Percentiles rank a stretch among this genome's conserved stretches.
Evolutionary conservation across 1,284 basidiomycete genomes (phyloP).

Genomic region (Polyporus tsugae): DNA sequence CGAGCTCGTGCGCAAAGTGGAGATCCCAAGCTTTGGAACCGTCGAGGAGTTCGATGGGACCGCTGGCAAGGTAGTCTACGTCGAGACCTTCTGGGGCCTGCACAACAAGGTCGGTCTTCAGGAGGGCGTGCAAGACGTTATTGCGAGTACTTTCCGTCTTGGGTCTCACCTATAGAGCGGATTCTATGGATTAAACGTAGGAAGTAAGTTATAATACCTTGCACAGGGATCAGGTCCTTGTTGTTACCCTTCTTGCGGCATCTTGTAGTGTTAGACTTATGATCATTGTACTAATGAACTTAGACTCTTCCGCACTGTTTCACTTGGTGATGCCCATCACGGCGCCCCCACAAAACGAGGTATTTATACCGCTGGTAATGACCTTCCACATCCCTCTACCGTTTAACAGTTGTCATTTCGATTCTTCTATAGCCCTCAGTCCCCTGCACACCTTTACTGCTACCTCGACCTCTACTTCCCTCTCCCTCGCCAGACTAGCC

Average conservation of each 20-base stretch:
- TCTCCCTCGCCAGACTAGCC: background rate
- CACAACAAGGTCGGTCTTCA: slow-evolving; percentile 73
- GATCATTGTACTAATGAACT: background rate
- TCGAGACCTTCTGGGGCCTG: slow-evolving; percentile 69
- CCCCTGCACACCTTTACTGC: background rate
- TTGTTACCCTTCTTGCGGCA: background rate
- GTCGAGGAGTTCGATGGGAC: slow-evolving; percentile 60
- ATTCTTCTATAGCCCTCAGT: background rate
- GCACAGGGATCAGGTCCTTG: background rate
- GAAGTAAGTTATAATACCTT: slow-evolving; percentile 14
- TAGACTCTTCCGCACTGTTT: background rate
- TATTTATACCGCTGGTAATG: background rate
- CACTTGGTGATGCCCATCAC: background rate
- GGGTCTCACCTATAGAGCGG: slow-evolving; percentile 14
- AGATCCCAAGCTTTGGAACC: slow-evolving; percentile 64
- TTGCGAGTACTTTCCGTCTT: slow-evolving; percentile 58
- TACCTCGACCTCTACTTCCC: background rate
- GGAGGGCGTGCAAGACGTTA: slow-evolving; percentile 78
- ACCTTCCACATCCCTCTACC: background rate
- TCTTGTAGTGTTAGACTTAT: slow-evolving; percentile 2
- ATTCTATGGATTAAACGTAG: background rate
- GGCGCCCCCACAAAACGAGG: background rate
- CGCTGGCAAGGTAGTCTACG: slow-evolving; percentile 59
- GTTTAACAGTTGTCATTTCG: background rate
- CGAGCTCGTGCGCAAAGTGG: slow-evolving; percentile 54